Percentiles rank a stretch among this genome's conserved stretches.
phyloP scores from a whole-genome alignment of 169 alveolate genomes.

The Eimeria falciformis region DNA sequence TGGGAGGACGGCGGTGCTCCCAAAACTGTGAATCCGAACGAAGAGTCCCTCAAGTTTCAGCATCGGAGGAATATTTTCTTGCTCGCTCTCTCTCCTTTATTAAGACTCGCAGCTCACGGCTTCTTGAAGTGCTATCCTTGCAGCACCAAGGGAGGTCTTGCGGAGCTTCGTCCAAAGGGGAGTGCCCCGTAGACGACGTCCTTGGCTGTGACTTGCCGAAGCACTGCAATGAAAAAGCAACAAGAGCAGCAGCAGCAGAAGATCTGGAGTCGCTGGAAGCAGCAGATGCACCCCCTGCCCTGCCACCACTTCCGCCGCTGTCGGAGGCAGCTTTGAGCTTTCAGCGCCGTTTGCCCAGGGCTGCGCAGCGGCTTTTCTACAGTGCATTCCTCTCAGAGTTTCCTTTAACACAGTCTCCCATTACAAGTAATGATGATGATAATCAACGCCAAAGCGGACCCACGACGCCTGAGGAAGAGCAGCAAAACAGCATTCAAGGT shows the following conservation, averaged over 20 bases:
- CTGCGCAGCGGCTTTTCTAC: slow-evolving; percentile 72
- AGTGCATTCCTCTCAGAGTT: slow-evolving; percentile 58
- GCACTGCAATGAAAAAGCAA: neutral
- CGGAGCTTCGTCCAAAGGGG: neutral
- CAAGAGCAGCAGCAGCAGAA: neutral
- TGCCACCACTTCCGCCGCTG: slow-evolving; percentile 4
- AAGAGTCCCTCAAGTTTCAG: slow-evolving; percentile 57
- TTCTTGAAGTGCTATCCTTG: slow-evolving; percentile 32
- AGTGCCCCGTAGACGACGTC: neutral
- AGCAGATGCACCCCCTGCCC: slow-evolving; percentile 39
- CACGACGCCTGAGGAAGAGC: slow-evolving; percentile 28
- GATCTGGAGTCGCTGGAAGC: neutral
- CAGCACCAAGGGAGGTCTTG: neutral
- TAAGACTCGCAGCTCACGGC: slow-evolving; percentile 2
- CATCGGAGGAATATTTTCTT: slow-evolving; percentile 60
- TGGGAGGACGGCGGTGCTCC: slow-evolving; percentile 46
- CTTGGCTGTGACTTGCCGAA: neutral
- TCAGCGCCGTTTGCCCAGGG: slow-evolving; percentile 49
- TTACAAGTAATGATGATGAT: neutral
- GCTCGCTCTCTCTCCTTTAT: slow-evolving; percentile 43
- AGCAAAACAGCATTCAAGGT: slow-evolving; percentile 19
- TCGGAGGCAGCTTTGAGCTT: slow-evolving; percentile 46
- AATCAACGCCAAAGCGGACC: neutral
- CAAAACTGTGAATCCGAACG: slow-evolving; percentile 58
- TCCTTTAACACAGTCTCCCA: slow-evolving; percentile 13